Evolutionary conservation across 495 filamentous ascomycete genomes (phyloP).

Genomic region (Daldinia bambusicola): DNA sequence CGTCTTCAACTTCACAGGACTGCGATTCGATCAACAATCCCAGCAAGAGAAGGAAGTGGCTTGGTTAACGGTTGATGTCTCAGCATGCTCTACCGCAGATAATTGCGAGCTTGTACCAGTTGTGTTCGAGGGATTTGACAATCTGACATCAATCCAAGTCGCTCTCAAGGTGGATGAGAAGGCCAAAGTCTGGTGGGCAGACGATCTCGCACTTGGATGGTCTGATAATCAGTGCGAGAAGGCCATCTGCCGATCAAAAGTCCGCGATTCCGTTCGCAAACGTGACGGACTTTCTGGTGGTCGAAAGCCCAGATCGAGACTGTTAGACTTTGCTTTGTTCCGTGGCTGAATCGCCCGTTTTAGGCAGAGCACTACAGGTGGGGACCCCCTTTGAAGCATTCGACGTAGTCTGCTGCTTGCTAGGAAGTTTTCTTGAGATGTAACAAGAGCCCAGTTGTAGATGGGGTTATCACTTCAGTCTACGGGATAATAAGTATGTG

Average conservation of each 20-base stretch:
- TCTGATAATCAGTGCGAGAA: conserved; percentile 53
- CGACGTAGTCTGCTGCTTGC: conserved; percentile 45
- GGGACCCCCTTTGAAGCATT: conserved; percentile 18
- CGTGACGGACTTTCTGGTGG: conserved; percentile 24
- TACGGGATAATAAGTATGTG: conserved; percentile 46
- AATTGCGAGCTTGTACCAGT: conserved; percentile 51
- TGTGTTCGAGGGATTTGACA: conserved; percentile 50
- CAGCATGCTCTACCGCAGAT: conserved; percentile 46
- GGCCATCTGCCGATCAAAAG: conserved; percentile 51
- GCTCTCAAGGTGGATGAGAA: conserved; percentile 44
- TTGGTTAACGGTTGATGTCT: conserved; percentile 45
- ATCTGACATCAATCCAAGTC: conserved; percentile 54
- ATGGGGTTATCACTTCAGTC: conserved; percentile 44
- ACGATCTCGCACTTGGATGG: conserved; percentile 57
- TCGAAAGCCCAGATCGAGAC: conserved; percentile 27
- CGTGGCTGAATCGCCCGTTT: conserved; percentile 33
- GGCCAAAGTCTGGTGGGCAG: conserved; percentile 54
- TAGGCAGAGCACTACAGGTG: conserved; percentile 12
- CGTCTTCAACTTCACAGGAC: conserved; percentile 52
- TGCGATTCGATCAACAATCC: conserved; percentile 44
- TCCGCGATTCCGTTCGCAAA: conserved; percentile 47
- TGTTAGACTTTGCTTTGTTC: conserved; percentile 38
- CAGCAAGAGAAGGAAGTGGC: conserved; percentile 29
- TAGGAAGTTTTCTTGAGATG: conserved; percentile 45
- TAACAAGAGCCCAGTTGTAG: conserved; percentile 29